Percentiles rank a stretch among this genome's conserved stretches.
Evolutionary conservation across 2,329 filamentous ascomycete species (phyloP).

Genomic region (Fusarium sterilihyphosum): DNA sequence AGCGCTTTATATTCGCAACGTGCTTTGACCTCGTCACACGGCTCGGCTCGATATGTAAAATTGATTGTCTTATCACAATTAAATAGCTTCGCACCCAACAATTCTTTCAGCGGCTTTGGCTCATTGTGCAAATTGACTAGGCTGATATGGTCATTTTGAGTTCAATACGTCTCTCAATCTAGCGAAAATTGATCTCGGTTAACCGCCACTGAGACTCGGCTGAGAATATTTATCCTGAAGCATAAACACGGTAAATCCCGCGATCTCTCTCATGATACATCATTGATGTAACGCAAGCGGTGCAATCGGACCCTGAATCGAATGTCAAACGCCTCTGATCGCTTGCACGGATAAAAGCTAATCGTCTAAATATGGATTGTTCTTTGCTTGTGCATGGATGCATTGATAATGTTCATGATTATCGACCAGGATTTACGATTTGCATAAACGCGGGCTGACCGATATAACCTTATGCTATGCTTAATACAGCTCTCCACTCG

Average conservation of each 20-base stretch:
- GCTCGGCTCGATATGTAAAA: not conserved
- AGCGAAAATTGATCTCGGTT: slow-evolving; percentile 14
- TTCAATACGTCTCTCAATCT: not conserved
- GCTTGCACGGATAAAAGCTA: not conserved
- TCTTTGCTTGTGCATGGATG: not conserved
- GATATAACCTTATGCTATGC: slow-evolving; percentile 5
- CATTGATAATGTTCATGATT: slow-evolving; percentile 3
- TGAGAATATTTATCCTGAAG: not conserved
- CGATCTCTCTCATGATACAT: not conserved
- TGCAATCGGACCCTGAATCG: not conserved
- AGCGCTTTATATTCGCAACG: not conserved
- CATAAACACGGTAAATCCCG: not conserved
- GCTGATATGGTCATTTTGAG: not conserved
- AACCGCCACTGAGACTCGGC: not conserved
- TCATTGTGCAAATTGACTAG: not conserved
- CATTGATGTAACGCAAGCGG: not conserved
- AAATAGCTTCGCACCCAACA: not conserved
- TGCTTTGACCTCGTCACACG: not conserved
- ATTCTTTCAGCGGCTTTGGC: not conserved
- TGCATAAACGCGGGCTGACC: slow-evolving; percentile 5
- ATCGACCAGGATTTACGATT: slow-evolving; percentile 8
- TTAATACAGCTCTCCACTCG: not conserved
- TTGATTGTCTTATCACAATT: not conserved
- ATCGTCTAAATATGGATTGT: not conserved
- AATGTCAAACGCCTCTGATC: not conserved